Base-by-base conservation (phyloP, 202 grass and related monocot species). In the Eragrostis tef region DNA sequence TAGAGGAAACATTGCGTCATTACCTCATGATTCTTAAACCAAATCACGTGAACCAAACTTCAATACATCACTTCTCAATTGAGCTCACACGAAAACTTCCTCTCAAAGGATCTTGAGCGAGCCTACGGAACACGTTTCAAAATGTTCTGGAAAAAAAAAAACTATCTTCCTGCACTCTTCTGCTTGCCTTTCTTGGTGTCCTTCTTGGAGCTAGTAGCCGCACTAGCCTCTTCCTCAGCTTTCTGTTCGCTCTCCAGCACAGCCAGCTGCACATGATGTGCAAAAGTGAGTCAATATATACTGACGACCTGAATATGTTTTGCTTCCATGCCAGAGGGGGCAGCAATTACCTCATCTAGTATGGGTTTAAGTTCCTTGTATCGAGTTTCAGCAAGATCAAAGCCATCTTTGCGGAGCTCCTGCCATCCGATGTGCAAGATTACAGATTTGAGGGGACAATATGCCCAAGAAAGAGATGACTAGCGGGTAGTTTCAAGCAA, bases 341-440 rank as follows among this genome's bases (percentile, higher is more conserved):
- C 44, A 44, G 17, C 11, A 78, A 47, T 80, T 78, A 98, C 95
- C 95, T 98, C 95, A 22, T 98, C 90, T 0, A 98, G 95, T 93
- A 98, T 87, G 43, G 95, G 92, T 80, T 94, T 94, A 16, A 98
- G 90, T 62, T 98, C 95, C 87, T 83, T 98, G 80, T 88, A 98
- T 56, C 95, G 82, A 87, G 88, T 73, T 61, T 91, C 92, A 0
- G 95, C 95, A 36, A 98, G 92, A 87, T 98, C 92, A 71, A 98
- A 98, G 6, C 95, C 95, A 87, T 98, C 95, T 86, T 98, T 98
- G 16, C 92, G 89, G 25, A 98, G 84, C 79, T 98, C 95, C 95
- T 98, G 88, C 16, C 20, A 78, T 81, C 43, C 3, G 15, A 73
- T 10, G 54, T 9, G 61, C 67, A 52, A 36, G 81, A 81, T 70